Percentiles rank a stretch among this genome's conserved stretches.
phyloP scores from a whole-genome alignment of 169 alveolate genomes.

The Cyclospora cayetanensis region DNA sequence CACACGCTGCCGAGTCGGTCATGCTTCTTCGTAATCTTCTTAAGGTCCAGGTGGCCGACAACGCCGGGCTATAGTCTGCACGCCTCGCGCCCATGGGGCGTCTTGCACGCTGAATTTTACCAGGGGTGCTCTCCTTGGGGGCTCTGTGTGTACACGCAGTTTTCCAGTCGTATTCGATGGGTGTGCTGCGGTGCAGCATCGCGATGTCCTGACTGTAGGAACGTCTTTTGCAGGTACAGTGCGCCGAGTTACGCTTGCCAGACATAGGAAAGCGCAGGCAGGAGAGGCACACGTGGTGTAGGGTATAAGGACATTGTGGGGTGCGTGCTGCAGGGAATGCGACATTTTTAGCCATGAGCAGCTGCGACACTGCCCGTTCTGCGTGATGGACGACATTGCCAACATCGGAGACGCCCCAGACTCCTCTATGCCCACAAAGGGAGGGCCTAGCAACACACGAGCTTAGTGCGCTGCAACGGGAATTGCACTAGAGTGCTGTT shows the following conservation, averaged over 20 bases:
- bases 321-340: slow-evolving; percentile 44
- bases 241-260: background rate
- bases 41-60: background rate
- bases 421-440: too few species aligned
- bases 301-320: background rate
- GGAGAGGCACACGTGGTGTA: background rate
- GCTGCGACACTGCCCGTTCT: slow-evolving; percentile 67
- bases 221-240: slow-evolving; percentile 28
- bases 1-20: background rate
- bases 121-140: too few species aligned
- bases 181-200: slow-evolving; percentile 18
- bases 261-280: background rate
- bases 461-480: too few species aligned
- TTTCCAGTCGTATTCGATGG: too few species aligned
- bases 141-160: too few species aligned
- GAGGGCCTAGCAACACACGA: too few species aligned
- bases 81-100: too few species aligned
- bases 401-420: slow-evolving; percentile 1
- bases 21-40: background rate
- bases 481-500: too few species aligned
- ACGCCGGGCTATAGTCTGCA: too few species aligned
- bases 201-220: slow-evolving; percentile 47
- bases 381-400: slow-evolving; percentile 52
- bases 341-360: slow-evolving; percentile 66
- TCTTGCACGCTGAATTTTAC: too few species aligned